Base-by-base conservation (phyloP, 2,329 filamentous ascomycete species). In the Aureobasidium pullulans region DNA sequence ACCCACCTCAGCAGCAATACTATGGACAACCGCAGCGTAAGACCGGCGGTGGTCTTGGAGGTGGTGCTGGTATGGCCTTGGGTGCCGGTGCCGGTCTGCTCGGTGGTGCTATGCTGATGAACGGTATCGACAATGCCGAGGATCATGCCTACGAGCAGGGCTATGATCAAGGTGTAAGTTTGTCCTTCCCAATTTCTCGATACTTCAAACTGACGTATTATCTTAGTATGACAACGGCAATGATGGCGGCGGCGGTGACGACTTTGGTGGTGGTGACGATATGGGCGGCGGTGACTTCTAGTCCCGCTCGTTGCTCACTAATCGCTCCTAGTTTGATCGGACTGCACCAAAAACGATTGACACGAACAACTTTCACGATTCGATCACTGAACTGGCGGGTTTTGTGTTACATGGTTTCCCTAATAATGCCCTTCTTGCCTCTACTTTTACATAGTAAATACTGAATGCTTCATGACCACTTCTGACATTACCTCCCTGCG, bases 21-120 rank as follows among this genome's bases (percentile, higher is more conserved):
- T 69, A 60, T 63, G 67, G 71, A 62, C 72, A 72, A 63, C 69
- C 69, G 29, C 73, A 76, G 60, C 78, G 75, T 61, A 78, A 77
- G 66, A 74, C 73, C 57, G 64, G 64, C 46, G 70, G 75, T 28
- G 75, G 80, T 2, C 77, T 93, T 75, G 89, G 89, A n/a, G 79
- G 82, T 61, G 83, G 80, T 1, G 90, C 89, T 49, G 90, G 86
- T 54, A 84, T 86, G 8, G 89, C 89, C 23, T 76, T 96, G 44
- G 91, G 91, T 75, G 72, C 89, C 4, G 91, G 90, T 65, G 57
- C 43, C 6, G 91, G 91, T 72, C 69, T 96, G 69, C 67, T 96
- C 1, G 92, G 90, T 66, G 91, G 91, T 59, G 82, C 84, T 62
- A 63, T 96, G 67, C 73, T 96, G 34, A 86, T 92, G 53, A 75